Evolutionary conservation across 352 stramenopile genomes (phyloP), one percentile per base, ranked within the genome.

Genomic region (Hyphochytrium catenoides): DNA sequence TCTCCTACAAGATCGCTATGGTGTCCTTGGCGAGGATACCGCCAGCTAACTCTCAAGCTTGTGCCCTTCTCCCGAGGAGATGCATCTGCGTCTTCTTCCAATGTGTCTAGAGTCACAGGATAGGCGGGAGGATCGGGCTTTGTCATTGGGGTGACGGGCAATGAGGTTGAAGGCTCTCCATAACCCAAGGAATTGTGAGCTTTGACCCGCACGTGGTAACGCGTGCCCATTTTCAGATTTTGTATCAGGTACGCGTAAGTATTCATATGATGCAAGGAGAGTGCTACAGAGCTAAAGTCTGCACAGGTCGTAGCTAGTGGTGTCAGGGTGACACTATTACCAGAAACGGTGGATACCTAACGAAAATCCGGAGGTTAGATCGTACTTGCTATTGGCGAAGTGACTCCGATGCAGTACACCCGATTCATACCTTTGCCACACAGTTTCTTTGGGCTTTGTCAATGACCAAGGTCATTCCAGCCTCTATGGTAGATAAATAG

Each of bases 121-220:
- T 74, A 62, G 29, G 65, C 70, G 4, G 82, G 82, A 17, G 82
- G 70, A 44, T 91, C 81, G 24, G 67, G 70, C n/a, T 62, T 68
- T 23, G 75, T 72, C 36, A 86, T 74, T 1, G 82, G 76, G 19
- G 62, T 60, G 0, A 87, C 50, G 9, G 68, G 56, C 21, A 88
- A 37, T 33, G 57, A 61, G 26, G 71, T 67, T 2, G 65, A 74
- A 4, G 51, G 40, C 0, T 43, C 31, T 1, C 81, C 82, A 41
- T 81, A 95, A 1, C 86, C 86, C 8, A 90, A 59, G 14, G 69
- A 79, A 48, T 93, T 94, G 44, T 91, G 74, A 3, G 70, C 65
- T 9, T 67, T 71, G 5, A 93, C 71, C 3, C 83, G 72, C 4
- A 95, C 53, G 43, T 89, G 74, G 31, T 91, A 81, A 6, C 45